These are phyloP conservation scores for Nowakowskiella sp. DNA, from an alignment of 192 early-diverging fungal genomes.

Conservation along the genomic window DNA sequence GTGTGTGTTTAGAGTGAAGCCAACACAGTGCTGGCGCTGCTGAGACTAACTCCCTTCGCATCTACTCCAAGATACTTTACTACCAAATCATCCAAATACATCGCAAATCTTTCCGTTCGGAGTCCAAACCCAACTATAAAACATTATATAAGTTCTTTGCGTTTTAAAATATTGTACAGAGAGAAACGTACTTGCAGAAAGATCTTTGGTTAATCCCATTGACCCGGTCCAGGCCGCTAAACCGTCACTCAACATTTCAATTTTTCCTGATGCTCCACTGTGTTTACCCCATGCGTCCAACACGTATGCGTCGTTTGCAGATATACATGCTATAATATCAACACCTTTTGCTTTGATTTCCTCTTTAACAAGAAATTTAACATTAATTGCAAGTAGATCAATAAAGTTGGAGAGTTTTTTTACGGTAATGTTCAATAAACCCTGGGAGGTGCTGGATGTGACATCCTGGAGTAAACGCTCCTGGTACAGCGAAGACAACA, in stretches of 20 bases:
- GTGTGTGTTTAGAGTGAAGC: slow-evolving; percentile 41
- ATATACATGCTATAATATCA: slow-evolving; percentile 59
- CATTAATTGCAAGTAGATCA: background rate
- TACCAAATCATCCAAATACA: slow-evolving; percentile 62
- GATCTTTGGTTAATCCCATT: slow-evolving; percentile 59
- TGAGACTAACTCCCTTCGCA: slow-evolving; percentile 37
- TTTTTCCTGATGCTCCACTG: slow-evolving; percentile 32
- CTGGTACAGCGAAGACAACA: slow-evolving; percentile 60
- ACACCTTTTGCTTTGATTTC: slow-evolving; percentile 63
- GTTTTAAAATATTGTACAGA: too few species aligned
- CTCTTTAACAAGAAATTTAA: too few species aligned
- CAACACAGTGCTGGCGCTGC: slow-evolving; percentile 46
- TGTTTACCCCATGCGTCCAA: slow-evolving; percentile 50
- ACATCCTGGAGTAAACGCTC: slow-evolving; percentile 63
- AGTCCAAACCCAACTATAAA: slow-evolving; percentile 55
- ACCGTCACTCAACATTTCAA: slow-evolving; percentile 69
- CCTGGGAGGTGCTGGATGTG: slow-evolving; percentile 60
- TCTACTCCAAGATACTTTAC: slow-evolving; percentile 71
- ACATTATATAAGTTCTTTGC: too few species aligned
- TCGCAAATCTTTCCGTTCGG: slow-evolving; percentile 64
- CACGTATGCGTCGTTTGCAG: slow-evolving; percentile 50
- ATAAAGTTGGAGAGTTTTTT: background rate
- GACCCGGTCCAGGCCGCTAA: slow-evolving; percentile 57
- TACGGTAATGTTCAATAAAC: slow-evolving; percentile 42
- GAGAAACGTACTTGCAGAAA: slow-evolving; percentile 44